phyloP scores from a whole-genome alignment of 2,329 filamentous ascomycete species.

The Venturia effusa region DNA sequence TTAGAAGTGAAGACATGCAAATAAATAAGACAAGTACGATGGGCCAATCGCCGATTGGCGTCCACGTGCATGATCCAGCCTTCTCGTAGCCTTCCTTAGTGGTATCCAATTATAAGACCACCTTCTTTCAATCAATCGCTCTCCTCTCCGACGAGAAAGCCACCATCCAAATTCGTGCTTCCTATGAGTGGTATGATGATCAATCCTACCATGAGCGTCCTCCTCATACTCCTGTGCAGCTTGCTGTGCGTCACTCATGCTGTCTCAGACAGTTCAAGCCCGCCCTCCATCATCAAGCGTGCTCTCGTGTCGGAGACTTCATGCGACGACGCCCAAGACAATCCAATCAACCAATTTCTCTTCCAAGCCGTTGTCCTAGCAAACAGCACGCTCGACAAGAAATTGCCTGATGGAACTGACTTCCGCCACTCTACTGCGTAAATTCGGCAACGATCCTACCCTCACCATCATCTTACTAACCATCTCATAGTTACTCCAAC shows the following conservation, averaged over 20 bases:
- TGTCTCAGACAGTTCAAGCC: not conserved
- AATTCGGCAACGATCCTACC: not conserved
- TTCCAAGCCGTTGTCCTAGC: not conserved
- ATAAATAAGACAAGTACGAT: not conserved
- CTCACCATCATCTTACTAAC: not conserved
- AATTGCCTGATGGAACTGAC: not conserved
- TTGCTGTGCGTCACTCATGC: not conserved
- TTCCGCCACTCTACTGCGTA: slow-evolving; percentile 2
- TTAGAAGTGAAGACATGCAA: not conserved
- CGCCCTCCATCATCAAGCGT: not conserved
- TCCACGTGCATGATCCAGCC: not conserved
- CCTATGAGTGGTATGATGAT: not conserved
- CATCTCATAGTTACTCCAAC: not conserved
- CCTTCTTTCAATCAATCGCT: not conserved
- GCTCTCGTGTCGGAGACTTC: not conserved
- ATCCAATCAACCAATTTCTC: not conserved
- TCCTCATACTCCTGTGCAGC: not conserved
- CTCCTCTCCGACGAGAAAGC: not conserved
- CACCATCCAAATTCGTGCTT: not conserved
- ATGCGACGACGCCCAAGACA: not conserved
- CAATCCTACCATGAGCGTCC: not conserved
- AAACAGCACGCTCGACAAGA: not conserved
- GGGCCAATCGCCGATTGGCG: not conserved
- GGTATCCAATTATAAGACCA: not conserved
- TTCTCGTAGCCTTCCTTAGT: no score